Conservation (phyloP, 176 grass and related monocot genomes). For the Urochloa ruziziensis region DNA sequence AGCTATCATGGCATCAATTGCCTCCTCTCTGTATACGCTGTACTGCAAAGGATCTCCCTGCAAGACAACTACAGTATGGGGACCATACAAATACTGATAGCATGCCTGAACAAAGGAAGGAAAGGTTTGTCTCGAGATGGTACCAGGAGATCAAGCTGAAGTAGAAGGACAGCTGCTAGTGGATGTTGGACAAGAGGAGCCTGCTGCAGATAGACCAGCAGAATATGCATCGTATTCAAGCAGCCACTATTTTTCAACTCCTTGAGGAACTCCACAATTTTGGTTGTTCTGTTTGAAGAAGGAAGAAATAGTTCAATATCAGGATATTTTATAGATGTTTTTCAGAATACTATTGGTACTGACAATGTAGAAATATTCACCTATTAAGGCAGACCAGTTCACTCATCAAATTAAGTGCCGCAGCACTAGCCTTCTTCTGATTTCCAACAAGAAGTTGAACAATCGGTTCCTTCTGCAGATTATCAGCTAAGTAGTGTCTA, state of each 20-base stretch:
- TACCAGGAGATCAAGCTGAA: conserved; percentile 95
- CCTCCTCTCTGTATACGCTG: conserved; percentile 88
- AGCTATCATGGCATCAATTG: conserved; percentile 63
- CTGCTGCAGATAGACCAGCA: conserved; percentile 92
- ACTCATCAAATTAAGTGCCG: conserved; percentile 71
- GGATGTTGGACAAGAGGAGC: conserved; percentile 76
- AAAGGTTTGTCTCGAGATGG: conserved; percentile 18
- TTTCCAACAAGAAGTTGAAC: conserved; percentile 71
- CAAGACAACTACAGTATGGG: conserved; percentile 41
- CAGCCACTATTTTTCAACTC: conserved; percentile 72
- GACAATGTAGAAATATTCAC: conserved; percentile 35
- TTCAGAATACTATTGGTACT: conserved; percentile 5
- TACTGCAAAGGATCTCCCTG: conserved; percentile 95
- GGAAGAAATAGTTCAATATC: conserved; percentile 11
- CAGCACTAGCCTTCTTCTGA: conserved; percentile 65
- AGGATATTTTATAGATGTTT: conserved; percentile 9
- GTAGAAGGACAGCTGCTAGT: conserved; percentile 74
- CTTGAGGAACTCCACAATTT: conserved; percentile 68
- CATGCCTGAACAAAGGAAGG: conserved; percentile 1
- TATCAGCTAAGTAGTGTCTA: conserved; percentile 67
- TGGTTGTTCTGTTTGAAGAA: conserved; percentile 64
- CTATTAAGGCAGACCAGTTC: conserved; percentile 90
- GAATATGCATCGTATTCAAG: conserved; percentile 90
- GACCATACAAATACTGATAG: conserved; percentile 11
- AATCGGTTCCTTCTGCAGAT: conserved; percentile 81